phyloP scores from a whole-genome alignment of 1,139 yeast species.

The Pichia sp. region DNA sequence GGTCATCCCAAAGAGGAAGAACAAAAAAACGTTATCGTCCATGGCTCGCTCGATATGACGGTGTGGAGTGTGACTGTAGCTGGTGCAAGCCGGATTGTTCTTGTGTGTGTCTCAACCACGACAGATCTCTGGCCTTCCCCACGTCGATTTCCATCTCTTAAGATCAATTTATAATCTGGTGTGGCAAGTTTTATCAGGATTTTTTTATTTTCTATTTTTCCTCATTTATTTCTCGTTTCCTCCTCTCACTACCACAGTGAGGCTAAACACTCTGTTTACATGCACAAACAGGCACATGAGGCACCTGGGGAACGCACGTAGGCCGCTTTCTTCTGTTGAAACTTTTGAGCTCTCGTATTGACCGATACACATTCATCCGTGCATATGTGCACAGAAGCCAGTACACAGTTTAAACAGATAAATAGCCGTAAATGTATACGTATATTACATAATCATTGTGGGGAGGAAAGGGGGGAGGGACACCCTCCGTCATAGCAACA shows the following conservation, averaged over 20 bases:
- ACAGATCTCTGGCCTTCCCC: not conserved
- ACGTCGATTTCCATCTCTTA: not conserved
- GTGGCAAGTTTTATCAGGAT: not conserved
- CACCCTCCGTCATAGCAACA: constrained; percentile 54
- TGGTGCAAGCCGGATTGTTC: not conserved
- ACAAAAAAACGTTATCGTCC: constrained; percentile 6
- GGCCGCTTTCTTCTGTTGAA: not conserved
- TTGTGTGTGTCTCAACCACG: too few relatives aligned
- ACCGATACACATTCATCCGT: not conserved
- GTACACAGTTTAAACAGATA: too few relatives aligned
- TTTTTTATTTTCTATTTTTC: not conserved
- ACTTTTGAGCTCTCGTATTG: not conserved
- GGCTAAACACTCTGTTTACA: not conserved
- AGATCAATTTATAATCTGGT: not conserved
- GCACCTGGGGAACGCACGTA: too few relatives aligned
- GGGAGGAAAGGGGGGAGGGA: not conserved
- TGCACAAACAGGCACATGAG: not conserved
- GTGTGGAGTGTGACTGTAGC: not conserved
- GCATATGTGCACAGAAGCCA: too few relatives aligned
- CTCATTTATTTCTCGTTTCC: not conserved
- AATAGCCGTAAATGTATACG: not conserved
- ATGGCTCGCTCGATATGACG: not conserved
- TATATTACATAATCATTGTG: not conserved
- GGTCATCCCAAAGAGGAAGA: constrained; percentile 9
- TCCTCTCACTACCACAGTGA: not conserved